Evolutionary conservation across 257 asterid species (phyloP), one percentile per base, ranked within the genome.

Genomic region (Plantago ovata): DNA sequence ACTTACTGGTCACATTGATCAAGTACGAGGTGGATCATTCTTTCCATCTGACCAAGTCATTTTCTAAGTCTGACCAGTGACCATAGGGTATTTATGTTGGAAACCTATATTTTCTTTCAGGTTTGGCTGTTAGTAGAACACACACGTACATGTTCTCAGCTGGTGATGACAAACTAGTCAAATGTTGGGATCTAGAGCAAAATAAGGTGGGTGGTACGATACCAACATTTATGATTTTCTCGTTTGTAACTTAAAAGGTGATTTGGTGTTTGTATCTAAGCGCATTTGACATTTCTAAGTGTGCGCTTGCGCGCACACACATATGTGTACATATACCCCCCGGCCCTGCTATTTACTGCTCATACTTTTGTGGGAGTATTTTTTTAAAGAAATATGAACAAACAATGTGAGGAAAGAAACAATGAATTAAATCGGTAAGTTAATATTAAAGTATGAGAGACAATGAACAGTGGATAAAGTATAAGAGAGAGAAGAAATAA

Each of bases 101-200:
- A 52, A 38, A 42, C 44, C 23, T 10, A 38, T 49, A 38, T 36
- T 64, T 65, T n/a, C 47, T 72, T 69, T 67, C 86, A 91, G 96
- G 98, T 33, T 81, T 89, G 60, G 92, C 97, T 75, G 79, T 89
- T 68, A 89, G 99, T 70, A 68, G 15, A 69, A 86, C 75, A 69
- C 99, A 93, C 67, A 89, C 97, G 3, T 93, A 93, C 68, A 89
- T 93, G 99, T 93, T 89, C 76, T 93, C 97, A 38, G 97, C 97
- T 50, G 97, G 99, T 40, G 99, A 93, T 69, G 99, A 93, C 78
- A 93, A 93, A 69, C 83, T 71, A 80, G 97, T 93, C 54, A 93
- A 93, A 70, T 93, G 99, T 78, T 89, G 97, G 96, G 99, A 93
- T 71, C 80, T 93, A 43, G 99, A 93, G 76, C 99, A 93, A 79